Percentiles rank a stretch among this genome's conserved stretches.
Conservation (phyloP, 495 filamentous ascomycete genomes). For the Pyronema omphalodes region DNA sequence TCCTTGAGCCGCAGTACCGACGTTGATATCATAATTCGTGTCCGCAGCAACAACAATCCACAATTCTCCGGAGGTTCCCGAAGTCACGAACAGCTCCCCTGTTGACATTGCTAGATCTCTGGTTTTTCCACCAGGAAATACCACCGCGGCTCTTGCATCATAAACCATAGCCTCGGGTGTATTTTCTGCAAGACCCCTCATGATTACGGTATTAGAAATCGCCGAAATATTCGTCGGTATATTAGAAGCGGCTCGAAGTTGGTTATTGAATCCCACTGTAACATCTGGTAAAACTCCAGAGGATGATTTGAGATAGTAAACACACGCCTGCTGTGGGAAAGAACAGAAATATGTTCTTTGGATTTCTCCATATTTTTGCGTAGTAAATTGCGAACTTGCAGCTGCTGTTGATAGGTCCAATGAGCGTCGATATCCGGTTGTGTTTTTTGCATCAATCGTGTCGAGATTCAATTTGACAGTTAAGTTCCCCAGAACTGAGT, state of each 20-base stretch:
- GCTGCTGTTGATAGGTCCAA: slow-evolving; percentile 30
- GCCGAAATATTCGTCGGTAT: slow-evolving; percentile 18
- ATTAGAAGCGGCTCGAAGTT: slow-evolving; percentile 9
- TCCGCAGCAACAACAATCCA: slow-evolving; percentile 28
- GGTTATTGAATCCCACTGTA: slow-evolving; percentile 24
- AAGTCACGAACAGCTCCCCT: slow-evolving; percentile 16
- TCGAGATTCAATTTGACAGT: slow-evolving; percentile 25
- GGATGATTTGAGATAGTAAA: slow-evolving; percentile 27
- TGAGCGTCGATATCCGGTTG: slow-evolving; percentile 26
- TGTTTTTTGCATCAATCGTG: slow-evolving; percentile 13
- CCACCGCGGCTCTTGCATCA: slow-evolving; percentile 15
- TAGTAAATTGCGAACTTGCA: slow-evolving; percentile 24
- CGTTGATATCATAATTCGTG: slow-evolving; percentile 31
- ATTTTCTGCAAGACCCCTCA: slow-evolving; percentile 22
- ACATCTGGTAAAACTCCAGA: slow-evolving; percentile 25
- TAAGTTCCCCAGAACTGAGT: slow-evolving; percentile 30
- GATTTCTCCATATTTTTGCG: slow-evolving; percentile 20
- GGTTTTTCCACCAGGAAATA: slow-evolving; percentile 9
- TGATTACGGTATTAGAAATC: slow-evolving; percentile 15
- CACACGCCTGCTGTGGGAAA: slow-evolving; percentile 32
- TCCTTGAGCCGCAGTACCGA: slow-evolving; percentile 26
- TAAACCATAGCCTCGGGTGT: slow-evolving; percentile 27
- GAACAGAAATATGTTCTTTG: slow-evolving; percentile 28
- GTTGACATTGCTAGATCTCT: slow-evolving; percentile 9
- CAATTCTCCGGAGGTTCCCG: slow-evolving; percentile 8